Evolutionary conservation across 176 grass and related monocot species (phyloP).

Genomic region (Echinochloa phyllopogon): DNA sequence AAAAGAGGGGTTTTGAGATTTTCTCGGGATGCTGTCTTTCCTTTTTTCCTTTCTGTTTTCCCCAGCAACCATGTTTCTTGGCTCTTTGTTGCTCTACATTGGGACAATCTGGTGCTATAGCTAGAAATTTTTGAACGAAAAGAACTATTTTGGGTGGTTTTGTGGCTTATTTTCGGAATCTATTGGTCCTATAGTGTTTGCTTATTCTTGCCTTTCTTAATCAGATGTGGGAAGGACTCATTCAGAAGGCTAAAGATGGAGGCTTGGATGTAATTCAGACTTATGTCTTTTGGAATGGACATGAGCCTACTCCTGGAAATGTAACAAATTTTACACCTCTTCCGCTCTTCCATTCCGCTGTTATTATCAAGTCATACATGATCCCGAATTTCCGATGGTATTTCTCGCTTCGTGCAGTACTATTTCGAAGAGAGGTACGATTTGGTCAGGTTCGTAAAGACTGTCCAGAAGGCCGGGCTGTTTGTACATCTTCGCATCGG

Average conservation of each 20-base stretch:
- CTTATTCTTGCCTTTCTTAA: slow-evolving; percentile 20
- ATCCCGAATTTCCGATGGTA: background rate
- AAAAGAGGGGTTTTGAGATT: slow-evolving; percentile 6
- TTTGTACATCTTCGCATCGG: slow-evolving; percentile 98
- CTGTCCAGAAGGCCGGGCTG: slow-evolving; percentile 77
- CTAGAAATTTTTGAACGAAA: background rate
- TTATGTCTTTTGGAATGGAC: slow-evolving; percentile 98
- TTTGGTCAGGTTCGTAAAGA: slow-evolving; percentile 96
- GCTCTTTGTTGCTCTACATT: background rate
- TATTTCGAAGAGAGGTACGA: slow-evolving; percentile 98
- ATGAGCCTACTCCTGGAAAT: slow-evolving; percentile 89
- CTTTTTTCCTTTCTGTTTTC: background rate
- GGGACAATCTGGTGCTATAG: background rate
- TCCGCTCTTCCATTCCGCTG: slow-evolving; percentile 7
- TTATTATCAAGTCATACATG: slow-evolving; percentile 3
- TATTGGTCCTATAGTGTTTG: background rate
- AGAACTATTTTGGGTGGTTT: background rate
- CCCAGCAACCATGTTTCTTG: background rate
- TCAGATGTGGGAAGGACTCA: slow-evolving; percentile 98
- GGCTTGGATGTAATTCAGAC: slow-evolving; percentile 97
- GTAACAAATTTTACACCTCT: slow-evolving; percentile 44
- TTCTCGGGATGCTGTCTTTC: slow-evolving; percentile 12
- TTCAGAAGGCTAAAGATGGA: slow-evolving; percentile 97
- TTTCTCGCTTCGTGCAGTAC: slow-evolving; percentile 69
- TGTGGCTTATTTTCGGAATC: background rate